Conservation (phyloP, 164 flowering plant species). For the Piper betle region DNA sequence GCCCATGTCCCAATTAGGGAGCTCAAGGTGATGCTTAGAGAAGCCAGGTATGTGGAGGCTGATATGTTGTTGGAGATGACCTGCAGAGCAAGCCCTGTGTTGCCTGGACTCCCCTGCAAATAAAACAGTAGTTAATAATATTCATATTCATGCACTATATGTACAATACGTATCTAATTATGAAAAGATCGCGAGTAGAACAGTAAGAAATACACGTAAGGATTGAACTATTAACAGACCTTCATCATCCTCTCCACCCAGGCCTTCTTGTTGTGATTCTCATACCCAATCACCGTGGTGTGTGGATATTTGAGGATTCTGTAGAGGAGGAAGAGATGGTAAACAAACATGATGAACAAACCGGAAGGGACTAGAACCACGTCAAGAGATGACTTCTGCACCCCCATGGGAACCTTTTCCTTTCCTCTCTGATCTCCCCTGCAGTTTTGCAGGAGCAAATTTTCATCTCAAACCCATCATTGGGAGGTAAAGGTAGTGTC, state of each 20-base stretch:
- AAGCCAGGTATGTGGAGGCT: constrained; percentile 44
- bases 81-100: constrained; percentile 23
- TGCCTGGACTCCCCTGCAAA: constrained; percentile 23
- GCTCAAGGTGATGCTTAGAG: constrained; percentile 36
- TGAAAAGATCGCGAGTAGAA: neutral
- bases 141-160: neutral
- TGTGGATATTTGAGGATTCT: constrained; percentile 30
- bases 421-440: too few relatives aligned
- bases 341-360: constrained; percentile 39
- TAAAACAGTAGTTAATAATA: neutral
- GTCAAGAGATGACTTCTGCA: constrained; percentile 46
- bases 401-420: constrained; percentile 7
- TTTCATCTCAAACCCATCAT: too few relatives aligned
- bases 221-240: too few relatives aligned
- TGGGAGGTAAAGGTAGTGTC: too few relatives aligned
- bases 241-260: constrained; percentile 64
- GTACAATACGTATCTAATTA: neutral
- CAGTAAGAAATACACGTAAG: too few relatives aligned
- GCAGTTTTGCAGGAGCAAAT: too few relatives aligned
- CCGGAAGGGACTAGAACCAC: constrained; percentile 47
- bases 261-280: constrained; percentile 49
- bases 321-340: constrained; percentile 49
- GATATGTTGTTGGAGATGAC: constrained; percentile 33
- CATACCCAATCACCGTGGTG: constrained; percentile 53
- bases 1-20: constrained; percentile 64